Percentiles rank a stretch among this genome's conserved stretches.
Conservation (phyloP, 495 filamentous ascomycete species). For the Lophiotrema nucula region DNA sequence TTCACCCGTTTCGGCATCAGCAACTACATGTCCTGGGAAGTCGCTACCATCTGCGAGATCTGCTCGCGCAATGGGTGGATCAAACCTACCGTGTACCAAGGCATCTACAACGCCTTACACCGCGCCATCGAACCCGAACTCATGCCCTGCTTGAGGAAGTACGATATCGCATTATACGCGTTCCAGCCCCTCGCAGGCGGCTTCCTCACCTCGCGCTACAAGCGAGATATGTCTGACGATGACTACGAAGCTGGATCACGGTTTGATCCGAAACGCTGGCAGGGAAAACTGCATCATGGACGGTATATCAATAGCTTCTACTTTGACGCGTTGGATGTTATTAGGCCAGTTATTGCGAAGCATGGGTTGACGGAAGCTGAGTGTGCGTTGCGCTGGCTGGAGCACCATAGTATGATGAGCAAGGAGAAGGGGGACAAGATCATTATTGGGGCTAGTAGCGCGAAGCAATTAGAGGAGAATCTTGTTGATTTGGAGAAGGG, state of each 20-base stretch:
- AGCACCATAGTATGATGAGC: conserved; percentile 46
- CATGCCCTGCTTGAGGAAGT: conserved; percentile 72
- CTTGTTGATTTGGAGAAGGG: conserved; percentile 45
- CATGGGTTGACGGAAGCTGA: conserved; percentile 47
- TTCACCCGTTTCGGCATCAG: conserved; percentile 77
- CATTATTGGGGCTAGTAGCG: conserved; percentile 46
- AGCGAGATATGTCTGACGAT: conserved; percentile 42
- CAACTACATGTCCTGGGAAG: conserved; percentile 86
- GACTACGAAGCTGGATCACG: conserved; percentile 45
- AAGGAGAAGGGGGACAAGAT: conserved; percentile 44
- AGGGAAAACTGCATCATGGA: conserved; percentile 43
- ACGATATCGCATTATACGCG: conserved; percentile 80
- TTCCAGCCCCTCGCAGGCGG: conserved; percentile 88
- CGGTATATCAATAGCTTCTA: conserved; percentile 51
- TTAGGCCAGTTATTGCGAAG: conserved; percentile 47
- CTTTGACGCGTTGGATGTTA: conserved; percentile 49
- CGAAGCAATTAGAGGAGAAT: conserved; percentile 41
- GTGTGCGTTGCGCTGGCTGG: conserved; percentile 51
- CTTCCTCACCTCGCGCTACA: conserved; percentile 80
- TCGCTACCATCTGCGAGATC: conserved; percentile 79
- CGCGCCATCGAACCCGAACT: conserved; percentile 78
- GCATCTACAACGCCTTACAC: conserved; percentile 66
- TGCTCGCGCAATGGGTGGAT: conserved; percentile 75
- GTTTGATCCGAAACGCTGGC: conserved; percentile 52
- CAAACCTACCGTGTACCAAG: conserved; percentile 64